Evolutionary conservation across 2,329 filamentous ascomycete species (phyloP).

Genomic region (Monosporascus sp.): DNA sequence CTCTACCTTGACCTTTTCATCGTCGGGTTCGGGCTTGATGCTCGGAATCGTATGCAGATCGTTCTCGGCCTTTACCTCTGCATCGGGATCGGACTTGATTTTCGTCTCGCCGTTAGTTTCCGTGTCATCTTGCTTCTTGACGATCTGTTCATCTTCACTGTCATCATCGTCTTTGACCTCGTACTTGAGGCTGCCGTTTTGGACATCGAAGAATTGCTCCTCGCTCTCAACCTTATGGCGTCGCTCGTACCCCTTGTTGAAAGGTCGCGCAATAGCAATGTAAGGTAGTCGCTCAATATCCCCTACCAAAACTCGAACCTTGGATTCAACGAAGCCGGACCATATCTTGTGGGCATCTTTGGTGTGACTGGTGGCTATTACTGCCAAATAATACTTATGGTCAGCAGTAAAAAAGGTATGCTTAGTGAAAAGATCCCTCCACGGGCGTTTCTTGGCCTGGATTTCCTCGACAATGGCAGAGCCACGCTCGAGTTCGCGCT

Average conservation of each 20-base stretch:
- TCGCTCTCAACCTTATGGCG: slow-evolving; percentile 62
- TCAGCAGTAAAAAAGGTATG: slow-evolving; percentile 90
- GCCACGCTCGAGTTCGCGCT: slow-evolving; percentile 74
- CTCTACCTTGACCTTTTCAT: slow-evolving; percentile 17
- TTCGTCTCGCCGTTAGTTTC: slow-evolving; percentile 7
- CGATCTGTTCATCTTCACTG: slow-evolving; percentile 9
- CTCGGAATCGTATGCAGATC: slow-evolving; percentile 31
- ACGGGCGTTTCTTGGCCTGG: slow-evolving; percentile 67
- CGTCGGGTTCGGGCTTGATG: slow-evolving; percentile 20
- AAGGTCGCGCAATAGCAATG: slow-evolving; percentile 81
- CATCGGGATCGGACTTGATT: slow-evolving; percentile 11
- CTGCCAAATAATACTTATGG: slow-evolving; percentile 93
- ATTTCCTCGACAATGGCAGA: slow-evolving; percentile 75
- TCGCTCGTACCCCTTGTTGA: slow-evolving; percentile 87
- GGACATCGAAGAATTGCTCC: slow-evolving; percentile 45
- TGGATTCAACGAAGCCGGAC: slow-evolving; percentile 91
- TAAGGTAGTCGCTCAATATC: slow-evolving; percentile 75
- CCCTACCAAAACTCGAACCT: slow-evolving; percentile 78
- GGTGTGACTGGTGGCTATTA: slow-evolving; percentile 75
- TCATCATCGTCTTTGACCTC: slow-evolving; percentile 29
- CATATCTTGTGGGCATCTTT: slow-evolving; percentile 82
- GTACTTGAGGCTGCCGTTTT: slow-evolving; percentile 46
- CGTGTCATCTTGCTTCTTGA: slow-evolving; percentile 22
- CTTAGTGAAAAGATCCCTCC: slow-evolving; percentile 84
- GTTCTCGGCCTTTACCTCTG: slow-evolving; percentile 42